A percentile compares a stretch with the other conserved stretches of the same genome.
phyloP scores from a whole-genome alignment of 805 yeast genomes.

The Hermanozyma aechmeae region DNA sequence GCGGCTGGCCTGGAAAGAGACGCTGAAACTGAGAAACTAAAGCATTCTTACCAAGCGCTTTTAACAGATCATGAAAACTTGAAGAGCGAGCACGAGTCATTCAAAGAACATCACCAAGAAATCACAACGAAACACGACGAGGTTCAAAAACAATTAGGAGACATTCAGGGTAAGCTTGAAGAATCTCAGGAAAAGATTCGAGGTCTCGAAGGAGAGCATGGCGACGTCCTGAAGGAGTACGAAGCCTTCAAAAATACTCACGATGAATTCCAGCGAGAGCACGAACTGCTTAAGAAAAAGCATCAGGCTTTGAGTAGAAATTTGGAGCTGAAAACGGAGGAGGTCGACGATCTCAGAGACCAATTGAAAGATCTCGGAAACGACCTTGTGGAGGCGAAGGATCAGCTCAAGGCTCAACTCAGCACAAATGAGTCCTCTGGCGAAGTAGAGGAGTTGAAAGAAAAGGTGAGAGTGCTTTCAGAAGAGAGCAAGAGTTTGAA shows the following conservation, averaged over 20 bases:
- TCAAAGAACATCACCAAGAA: background rate
- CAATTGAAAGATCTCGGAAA: constrained; percentile 72
- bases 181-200: background rate
- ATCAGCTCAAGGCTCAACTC: constrained; percentile 46
- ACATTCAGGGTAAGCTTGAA: background rate
- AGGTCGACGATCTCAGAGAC: constrained; percentile 62
- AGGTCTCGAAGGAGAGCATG: background rate
- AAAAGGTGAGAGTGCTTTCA: no score
- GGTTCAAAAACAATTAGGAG: background rate
- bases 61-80: constrained; percentile 1
- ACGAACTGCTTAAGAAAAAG: constrained; percentile 7
- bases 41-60: background rate
- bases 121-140: background rate
- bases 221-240: background rate
- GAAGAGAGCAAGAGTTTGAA: no score
- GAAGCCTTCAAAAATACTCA: background rate
- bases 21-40: constrained; percentile 1
- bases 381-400: constrained; percentile 65
- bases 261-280: constrained; percentile 8
- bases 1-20: no score
- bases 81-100: background rate
- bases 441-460: no score
- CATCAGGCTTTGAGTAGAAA: constrained; percentile 12
- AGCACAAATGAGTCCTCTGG: no score
- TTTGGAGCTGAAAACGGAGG: constrained; percentile 42